Evolutionary conservation across 2,329 filamentous ascomycete genomes (phyloP), one percentile per base, ranked within the genome.

Genomic region (Fusarium sp.): DNA sequence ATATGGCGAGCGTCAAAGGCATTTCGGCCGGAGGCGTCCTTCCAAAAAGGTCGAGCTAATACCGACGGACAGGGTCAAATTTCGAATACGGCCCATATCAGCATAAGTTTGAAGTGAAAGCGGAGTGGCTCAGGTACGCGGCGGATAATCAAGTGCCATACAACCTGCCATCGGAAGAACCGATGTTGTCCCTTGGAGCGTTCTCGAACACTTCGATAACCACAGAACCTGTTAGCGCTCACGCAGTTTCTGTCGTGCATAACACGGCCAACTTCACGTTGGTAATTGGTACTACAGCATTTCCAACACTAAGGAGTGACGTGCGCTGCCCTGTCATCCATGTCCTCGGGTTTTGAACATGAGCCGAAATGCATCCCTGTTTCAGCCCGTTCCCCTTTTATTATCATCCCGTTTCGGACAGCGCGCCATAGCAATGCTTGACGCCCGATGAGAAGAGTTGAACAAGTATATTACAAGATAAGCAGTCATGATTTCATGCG

Each of bases 331-430:
- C 42, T 66, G 62, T 21, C 56, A 62, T 54, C 65, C 66, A 49
- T 54, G 46, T 44, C 42, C 46, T 70, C 58, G 63, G 70, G 54
- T 68, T 27, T 52, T 55, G 37, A 48, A 49, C 31, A 45, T 60
- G 51, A 61, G 39, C 39, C 31, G 35, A 57, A 60, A 44, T 60
- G 41, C 54, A 73, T 73, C 62, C 70, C 70, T 73, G 70, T 73
- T 73, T 73, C 70, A 73, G 66, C 62, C 59, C 55, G 27, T 52
- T 55, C 56, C 46, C 70, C 70, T 71, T 72, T 73, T 55, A 73
- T 71, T 61, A 63, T 58, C 42, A 48, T 67, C 54, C 65, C 38
- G 45, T 70, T 66, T 63, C 38, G 49, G 56, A 70, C 49, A 48
- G 49, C 46, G 27, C 46, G 39, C 51, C 57, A 62, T 48, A 29